Conservation (phyloP, 768 basidiomycete genomes). For the Rhizopogon vulgaris region DNA sequence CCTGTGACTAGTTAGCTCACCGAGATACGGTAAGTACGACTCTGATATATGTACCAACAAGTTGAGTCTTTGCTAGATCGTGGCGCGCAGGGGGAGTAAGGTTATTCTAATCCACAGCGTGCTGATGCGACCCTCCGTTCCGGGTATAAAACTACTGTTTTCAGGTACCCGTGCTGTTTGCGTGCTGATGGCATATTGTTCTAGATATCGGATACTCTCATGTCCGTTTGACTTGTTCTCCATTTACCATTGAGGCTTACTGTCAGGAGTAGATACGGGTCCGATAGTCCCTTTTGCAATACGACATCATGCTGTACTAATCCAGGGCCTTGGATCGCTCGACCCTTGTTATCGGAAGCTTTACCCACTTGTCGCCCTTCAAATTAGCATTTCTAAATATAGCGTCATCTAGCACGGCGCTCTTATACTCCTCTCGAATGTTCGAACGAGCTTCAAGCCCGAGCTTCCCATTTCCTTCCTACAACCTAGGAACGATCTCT, state of each 20-base stretch:
- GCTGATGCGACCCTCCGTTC: not conserved
- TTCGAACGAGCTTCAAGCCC: not conserved
- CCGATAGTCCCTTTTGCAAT: not conserved
- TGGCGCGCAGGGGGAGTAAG: not conserved
- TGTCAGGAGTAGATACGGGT: not conserved
- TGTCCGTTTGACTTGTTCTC: not conserved
- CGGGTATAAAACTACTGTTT: not conserved
- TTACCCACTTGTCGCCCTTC: not conserved
- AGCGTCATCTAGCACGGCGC: not conserved
- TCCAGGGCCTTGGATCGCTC: not conserved
- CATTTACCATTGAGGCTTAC: not conserved
- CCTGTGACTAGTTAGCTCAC: no score
- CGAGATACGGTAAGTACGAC: not conserved
- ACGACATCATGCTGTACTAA: no score
- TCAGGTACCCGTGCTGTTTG: not conserved
- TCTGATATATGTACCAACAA: not conserved
- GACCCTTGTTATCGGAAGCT: not conserved
- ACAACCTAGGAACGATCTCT: not conserved
- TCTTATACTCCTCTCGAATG: conserved; percentile 13
- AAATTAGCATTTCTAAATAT: not conserved
- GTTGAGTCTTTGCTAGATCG: no score
- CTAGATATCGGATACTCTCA: not conserved
- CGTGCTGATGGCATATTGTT: not conserved
- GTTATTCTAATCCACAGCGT: not conserved
- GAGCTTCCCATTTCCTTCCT: conserved; percentile 1